Conservation (phyloP, 192 early-diverging fungal genomes). For the Entomortierella lignicola region DNA sequence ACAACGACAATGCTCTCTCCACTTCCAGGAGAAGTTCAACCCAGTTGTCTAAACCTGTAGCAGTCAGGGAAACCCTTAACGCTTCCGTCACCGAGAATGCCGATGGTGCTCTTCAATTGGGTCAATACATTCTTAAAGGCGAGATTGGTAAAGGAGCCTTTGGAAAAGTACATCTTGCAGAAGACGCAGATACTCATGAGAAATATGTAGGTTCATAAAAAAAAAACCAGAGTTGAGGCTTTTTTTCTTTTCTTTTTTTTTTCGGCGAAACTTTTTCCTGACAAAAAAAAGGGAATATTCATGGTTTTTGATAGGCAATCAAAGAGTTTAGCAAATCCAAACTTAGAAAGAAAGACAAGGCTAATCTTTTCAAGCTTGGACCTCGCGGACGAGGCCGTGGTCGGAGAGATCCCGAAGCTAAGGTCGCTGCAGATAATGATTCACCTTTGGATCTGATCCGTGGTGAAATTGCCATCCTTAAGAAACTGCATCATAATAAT, state of each 20-base stretch:
- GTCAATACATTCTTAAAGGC: slow-evolving; percentile 83
- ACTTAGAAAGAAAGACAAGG: slow-evolving; percentile 77
- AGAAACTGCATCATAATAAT: slow-evolving; percentile 92
- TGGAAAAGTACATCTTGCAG: slow-evolving; percentile 86
- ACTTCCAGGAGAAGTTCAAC: slow-evolving; percentile 36
- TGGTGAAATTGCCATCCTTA: slow-evolving; percentile 92
- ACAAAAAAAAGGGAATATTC: no score
- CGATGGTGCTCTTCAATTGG: slow-evolving; percentile 79
- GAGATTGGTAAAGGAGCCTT: slow-evolving; percentile 90
- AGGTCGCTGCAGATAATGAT: slow-evolving; percentile 4
- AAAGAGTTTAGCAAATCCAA: slow-evolving; percentile 95
- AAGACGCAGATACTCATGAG: slow-evolving; percentile 62
- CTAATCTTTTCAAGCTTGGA: slow-evolving; percentile 60
- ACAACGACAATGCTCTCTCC: no score
- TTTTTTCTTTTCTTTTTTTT: not conserved
- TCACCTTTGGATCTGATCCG: slow-evolving; percentile 91
- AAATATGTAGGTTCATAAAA: slow-evolving; percentile 74
- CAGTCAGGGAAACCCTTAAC: slow-evolving; percentile 33
- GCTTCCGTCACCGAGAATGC: slow-evolving; percentile 78
- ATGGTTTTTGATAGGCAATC: slow-evolving; percentile 77
- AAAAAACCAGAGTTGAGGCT: no score
- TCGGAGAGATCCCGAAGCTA: slow-evolving; percentile 61
- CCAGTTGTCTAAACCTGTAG: slow-evolving; percentile 18
- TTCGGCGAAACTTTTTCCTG: not conserved
- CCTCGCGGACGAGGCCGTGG: slow-evolving; percentile 68